Percentiles rank a stretch among this genome's conserved stretches.
Evolutionary conservation across 306 rosid genomes (phyloP).

Genomic region (Cajanus cajan): DNA sequence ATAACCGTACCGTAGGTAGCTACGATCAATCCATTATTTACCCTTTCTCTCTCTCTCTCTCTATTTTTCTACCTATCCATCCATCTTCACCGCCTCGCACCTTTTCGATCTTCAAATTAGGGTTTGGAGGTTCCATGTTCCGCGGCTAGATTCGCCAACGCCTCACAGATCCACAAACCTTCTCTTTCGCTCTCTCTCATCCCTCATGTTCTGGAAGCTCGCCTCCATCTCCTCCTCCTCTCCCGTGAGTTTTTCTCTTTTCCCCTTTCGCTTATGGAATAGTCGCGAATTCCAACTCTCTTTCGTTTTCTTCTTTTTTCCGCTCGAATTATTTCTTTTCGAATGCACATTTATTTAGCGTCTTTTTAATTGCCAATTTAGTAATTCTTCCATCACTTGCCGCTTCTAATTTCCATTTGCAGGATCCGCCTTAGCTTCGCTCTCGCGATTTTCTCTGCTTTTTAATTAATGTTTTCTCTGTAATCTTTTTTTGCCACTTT

Average conservation of each 20-base stretch:
- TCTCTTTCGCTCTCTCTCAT: not conserved
- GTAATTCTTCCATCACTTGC: not conserved
- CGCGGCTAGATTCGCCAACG: not conserved
- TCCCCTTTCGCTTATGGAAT: not conserved
- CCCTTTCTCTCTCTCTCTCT: conserved; percentile 18
- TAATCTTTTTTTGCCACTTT: not conserved
- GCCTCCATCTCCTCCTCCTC: conserved; percentile 83
- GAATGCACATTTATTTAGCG: not conserved
- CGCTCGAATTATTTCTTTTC: not conserved
- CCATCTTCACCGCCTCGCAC: not conserved
- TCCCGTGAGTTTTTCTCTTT: conserved; percentile 57
- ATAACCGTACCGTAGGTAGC: not conserved
- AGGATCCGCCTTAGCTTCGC: conserved; percentile 23
- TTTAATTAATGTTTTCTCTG: conserved; percentile 4
- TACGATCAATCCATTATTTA: not conserved
- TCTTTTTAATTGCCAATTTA: not conserved
- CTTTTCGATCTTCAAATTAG: conserved; percentile 1
- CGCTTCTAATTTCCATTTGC: not conserved
- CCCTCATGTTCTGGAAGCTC: conserved; percentile 97
- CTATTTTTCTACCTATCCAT: not conserved
- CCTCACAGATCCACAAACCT: not conserved
- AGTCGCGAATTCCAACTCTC: not conserved
- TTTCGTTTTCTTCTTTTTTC: not conserved
- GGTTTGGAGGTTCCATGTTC: conserved; percentile 1
- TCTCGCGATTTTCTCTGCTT: not conserved